Evolutionary conservation across 1,139 yeast genomes (phyloP).

Genomic region (Blastobotrys ciferrii): DNA sequence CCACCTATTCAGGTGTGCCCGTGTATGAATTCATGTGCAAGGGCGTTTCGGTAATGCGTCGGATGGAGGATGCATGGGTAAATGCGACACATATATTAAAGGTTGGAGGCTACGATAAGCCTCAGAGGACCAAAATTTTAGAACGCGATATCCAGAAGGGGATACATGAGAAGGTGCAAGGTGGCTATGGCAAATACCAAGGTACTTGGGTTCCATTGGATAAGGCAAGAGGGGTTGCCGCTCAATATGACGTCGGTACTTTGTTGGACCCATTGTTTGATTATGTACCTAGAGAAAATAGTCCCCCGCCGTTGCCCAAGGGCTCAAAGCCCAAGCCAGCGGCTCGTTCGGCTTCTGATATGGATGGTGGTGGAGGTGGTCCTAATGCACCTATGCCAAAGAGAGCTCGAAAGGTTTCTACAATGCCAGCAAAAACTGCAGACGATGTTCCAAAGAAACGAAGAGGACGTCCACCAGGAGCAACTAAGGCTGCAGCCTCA

Average conservation of each 20-base stretch:
- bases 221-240: constrained; percentile 54
- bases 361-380: constrained; percentile 16
- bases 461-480: constrained; percentile 18
- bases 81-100: constrained; percentile 97
- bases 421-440: constrained; percentile 13
- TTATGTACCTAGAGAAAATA: constrained; percentile 34
- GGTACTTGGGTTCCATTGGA: constrained; percentile 95
- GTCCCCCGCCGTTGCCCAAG: constrained; percentile 41
- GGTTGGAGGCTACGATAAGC: constrained; percentile 93
- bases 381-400: constrained; percentile 19
- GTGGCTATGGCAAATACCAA: constrained; percentile 95
- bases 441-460: constrained; percentile 11
- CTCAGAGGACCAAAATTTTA: constrained; percentile 84
- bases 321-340: constrained; percentile 28
- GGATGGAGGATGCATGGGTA: constrained; percentile 89
- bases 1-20: constrained; percentile 39
- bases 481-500: constrained; percentile 6
- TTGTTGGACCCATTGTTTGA: constrained; percentile 66
- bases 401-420: constrained; percentile 18
- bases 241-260: constrained; percentile 67
- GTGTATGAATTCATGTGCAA: constrained; percentile 83
- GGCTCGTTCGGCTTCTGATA: constrained; percentile 27
- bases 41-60: constrained; percentile 88
- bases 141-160: constrained; percentile 91
- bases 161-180: constrained; percentile 88